Evolutionary conservation across 352 stramenopile genomes (phyloP).

Genomic region (Globisporangium carolinianum): DNA sequence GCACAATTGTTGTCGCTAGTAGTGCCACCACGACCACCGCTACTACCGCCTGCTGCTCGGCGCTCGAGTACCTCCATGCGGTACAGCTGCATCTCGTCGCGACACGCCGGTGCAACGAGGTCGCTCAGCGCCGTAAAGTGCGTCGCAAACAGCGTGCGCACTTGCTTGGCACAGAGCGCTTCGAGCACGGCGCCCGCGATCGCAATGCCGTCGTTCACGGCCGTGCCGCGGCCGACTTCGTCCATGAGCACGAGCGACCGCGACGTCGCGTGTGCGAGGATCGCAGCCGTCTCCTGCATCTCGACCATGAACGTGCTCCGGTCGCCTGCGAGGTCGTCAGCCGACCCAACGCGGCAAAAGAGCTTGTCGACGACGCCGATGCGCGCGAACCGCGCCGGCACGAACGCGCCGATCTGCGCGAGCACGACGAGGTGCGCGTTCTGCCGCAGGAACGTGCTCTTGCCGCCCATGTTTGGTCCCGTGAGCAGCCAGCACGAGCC

Average conservation of each 20-base stretch:
- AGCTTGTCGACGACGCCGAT: slow-evolving; percentile 75
- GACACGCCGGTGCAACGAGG: slow-evolving; percentile 27
- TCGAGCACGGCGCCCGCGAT: slow-evolving; percentile 80
- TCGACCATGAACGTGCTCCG: slow-evolving; percentile 86
- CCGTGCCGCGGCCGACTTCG: slow-evolving; percentile 79
- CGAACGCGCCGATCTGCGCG: slow-evolving; percentile 78
- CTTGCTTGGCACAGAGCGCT: slow-evolving; percentile 43
- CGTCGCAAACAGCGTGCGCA: slow-evolving; percentile 74
- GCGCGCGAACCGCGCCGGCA: slow-evolving; percentile 62
- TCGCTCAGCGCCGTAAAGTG: slow-evolving; percentile 69
- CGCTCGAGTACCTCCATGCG: slow-evolving; percentile 66
- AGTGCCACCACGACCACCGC: background rate
- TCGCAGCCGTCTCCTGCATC: slow-evolving; percentile 81
- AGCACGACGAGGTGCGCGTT: slow-evolving; percentile 72
- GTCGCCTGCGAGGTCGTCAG: slow-evolving; percentile 71
- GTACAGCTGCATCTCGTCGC: slow-evolving; percentile 40
- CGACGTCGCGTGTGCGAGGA: slow-evolving; percentile 65
- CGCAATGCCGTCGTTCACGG: slow-evolving; percentile 65
- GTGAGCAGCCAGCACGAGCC: slow-evolving; percentile 76
- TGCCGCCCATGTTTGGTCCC: slow-evolving; percentile 86
- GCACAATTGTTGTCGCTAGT: too few relatives aligned
- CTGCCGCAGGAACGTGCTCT: slow-evolving; percentile 81
- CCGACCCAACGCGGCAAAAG: slow-evolving; percentile 76
- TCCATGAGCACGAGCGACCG: slow-evolving; percentile 85
- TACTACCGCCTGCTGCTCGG: background rate